Conservation (phyloP, 139 green algal genomes). For the Tetraselmis chui region DNA sequence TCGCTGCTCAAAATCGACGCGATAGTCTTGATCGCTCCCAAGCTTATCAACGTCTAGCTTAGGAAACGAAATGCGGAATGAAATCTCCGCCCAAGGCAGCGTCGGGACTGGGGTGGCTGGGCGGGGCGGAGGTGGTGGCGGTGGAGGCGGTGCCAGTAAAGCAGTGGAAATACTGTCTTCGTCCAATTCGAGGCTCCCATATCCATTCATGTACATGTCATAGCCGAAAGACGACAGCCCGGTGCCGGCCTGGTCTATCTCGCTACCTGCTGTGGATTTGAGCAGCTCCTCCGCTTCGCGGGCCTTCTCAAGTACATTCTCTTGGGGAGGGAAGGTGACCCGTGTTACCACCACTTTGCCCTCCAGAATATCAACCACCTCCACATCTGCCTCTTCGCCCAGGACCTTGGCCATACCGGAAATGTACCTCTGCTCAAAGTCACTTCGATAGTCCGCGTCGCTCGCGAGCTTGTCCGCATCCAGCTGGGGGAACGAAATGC, state of each 20-base stretch:
- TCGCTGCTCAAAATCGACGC: neutral
- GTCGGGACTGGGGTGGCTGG: too few species aligned
- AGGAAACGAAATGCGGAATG: too few species aligned
- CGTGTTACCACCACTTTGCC: neutral
- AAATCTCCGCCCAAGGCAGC: too few species aligned
- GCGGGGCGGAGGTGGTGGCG: too few species aligned
- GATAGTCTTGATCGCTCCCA: neutral
- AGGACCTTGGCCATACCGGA: neutral
- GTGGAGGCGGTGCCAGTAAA: neutral
- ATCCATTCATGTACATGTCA: neutral
- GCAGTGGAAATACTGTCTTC: neutral
- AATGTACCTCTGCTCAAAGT: neutral
- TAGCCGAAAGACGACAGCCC: neutral
- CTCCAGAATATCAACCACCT: neutral
- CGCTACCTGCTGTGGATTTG: neutral
- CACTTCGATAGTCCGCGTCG: neutral
- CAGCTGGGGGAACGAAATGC: neutral
- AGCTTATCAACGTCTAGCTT: too few species aligned
- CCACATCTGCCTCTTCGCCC: neutral
- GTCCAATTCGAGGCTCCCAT: neutral
- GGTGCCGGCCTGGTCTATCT: neutral
- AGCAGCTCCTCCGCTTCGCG: neutral
- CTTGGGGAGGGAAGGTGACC: neutral
- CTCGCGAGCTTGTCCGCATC: neutral
- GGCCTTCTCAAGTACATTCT: neutral